Percentiles rank a stretch among this genome's conserved stretches.
Evolutionary conservation across 768 basidiomycete species (phyloP).

Genomic region (Boletus sp.): DNA sequence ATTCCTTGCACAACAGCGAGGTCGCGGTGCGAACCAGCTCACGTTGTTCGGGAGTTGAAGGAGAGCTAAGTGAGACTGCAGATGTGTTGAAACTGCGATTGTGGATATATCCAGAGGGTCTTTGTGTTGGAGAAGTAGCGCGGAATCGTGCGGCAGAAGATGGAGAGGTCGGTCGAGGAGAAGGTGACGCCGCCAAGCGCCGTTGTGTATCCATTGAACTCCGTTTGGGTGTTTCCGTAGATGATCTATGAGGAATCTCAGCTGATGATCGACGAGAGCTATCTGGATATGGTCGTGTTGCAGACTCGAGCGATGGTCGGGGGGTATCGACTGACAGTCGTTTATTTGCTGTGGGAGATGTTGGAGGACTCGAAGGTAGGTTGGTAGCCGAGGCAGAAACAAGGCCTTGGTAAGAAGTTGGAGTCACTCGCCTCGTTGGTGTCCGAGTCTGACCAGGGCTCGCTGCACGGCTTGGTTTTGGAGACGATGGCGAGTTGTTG

Average conservation of each 20-base stretch:
- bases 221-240: slow-evolving; percentile 19
- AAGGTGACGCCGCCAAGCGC: slow-evolving; percentile 24
- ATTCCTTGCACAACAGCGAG: slow-evolving; percentile 62
- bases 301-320: slow-evolving; percentile 14
- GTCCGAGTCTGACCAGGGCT: slow-evolving; percentile 46
- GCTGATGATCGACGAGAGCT: slow-evolving; percentile 36
- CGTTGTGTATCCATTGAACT: slow-evolving; percentile 26
- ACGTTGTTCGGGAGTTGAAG: slow-evolving; percentile 56
- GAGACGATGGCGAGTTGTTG: slow-evolving; percentile 36
- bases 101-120: slow-evolving; percentile 41
- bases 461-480: slow-evolving; percentile 35
- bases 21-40: slow-evolving; percentile 67
- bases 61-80: slow-evolving; percentile 48
- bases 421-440: slow-evolving; percentile 39
- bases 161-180: slow-evolving; percentile 42
- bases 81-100: slow-evolving; percentile 59
- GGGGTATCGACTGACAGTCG: slow-evolving; percentile 25
- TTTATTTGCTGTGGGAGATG: slow-evolving; percentile 29
- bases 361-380: slow-evolving; percentile 38
- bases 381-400: slow-evolving; percentile 51
- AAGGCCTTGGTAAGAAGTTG: slow-evolving; percentile 39
- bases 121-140: slow-evolving; percentile 46
- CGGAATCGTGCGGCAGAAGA: slow-evolving; percentile 43
- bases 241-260: slow-evolving; percentile 37
- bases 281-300: slow-evolving; percentile 26